Evolutionary conservation across 1,139 yeast genomes (phyloP), one percentile per base, ranked within the genome.

Genomic region (Candida glucosophila): DNA sequence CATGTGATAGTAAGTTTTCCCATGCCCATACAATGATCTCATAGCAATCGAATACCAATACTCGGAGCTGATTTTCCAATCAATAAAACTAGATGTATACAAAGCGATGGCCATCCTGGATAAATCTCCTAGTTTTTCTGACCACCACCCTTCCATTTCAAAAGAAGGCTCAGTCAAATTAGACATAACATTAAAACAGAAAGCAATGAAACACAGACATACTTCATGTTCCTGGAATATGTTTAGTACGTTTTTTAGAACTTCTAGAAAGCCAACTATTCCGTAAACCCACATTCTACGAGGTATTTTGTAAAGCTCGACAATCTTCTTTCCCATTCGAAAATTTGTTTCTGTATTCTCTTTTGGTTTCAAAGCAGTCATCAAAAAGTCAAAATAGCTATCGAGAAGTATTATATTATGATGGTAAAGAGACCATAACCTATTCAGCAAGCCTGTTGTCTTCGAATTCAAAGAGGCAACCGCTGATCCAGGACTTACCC

Each of bases 231-330:
- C 70, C 34, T 59, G 67, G 30, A 63, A 64, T 15, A 75, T 67
- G 19, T 71, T 67, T 40, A 76, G 73, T 27, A 79, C 77, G 44
- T 78, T 79, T 43, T 80, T 80, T 43, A 80, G 55, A n/a, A 80
- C 85, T 47, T 80, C 92, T 26, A 80, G 55, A 37, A 79, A 78
- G 17, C 70, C 83, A 13, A 80, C 86, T 5, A 81, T 73, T 13
- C 92, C 92, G 46, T 79, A 80, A 6, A 80, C 88, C 90, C 90
- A 80, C 64, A 80, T 65, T 39, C 90, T 58, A 37, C 88, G 60
- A 20, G 82, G 82, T 25, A 80, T 78, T 46, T 83, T 73, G 48
- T 80, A 80, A 24, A 78, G 67, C 36, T 77, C 79, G 6, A 79
- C 82, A 23, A 79, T 72, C 37, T 78, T 80, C 41, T 73, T 74